These are phyloP conservation scores for Wickerhamiella azyma DNA, from an alignment of 805 yeast species.

Conservation along the genomic window DNA sequence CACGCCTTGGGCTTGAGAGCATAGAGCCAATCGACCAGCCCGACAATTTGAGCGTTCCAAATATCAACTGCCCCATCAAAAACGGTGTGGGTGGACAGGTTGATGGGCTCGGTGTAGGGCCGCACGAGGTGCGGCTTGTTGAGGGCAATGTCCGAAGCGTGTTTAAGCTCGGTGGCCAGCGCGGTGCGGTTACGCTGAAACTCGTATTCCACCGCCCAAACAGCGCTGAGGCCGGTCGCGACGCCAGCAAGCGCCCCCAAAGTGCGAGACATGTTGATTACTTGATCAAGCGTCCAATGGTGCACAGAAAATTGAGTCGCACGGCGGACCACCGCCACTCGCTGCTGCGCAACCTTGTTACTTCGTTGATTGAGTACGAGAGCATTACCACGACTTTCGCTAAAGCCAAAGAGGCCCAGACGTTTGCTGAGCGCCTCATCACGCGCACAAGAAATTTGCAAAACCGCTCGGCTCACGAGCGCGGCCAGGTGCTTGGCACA, in stretches of 20 bases:
- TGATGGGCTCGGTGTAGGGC: slow-evolving; percentile 32
- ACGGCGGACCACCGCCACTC: slow-evolving; percentile 40
- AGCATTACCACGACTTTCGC: slow-evolving; percentile 60
- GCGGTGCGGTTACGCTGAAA: slow-evolving; percentile 35
- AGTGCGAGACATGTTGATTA: slow-evolving; percentile 32
- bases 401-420: slow-evolving; percentile 58
- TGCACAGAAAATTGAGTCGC: slow-evolving; percentile 26
- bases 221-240: slow-evolving; percentile 42
- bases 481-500: slow-evolving; percentile 13
- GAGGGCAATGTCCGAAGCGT: slow-evolving; percentile 38
- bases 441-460: slow-evolving; percentile 32
- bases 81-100: slow-evolving; percentile 35
- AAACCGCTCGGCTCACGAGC: background rate
- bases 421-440: slow-evolving; percentile 48
- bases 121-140: slow-evolving; percentile 37
- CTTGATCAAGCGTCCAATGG: slow-evolving; percentile 14
- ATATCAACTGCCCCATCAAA: slow-evolving; percentile 57
- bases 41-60: slow-evolving; percentile 64
- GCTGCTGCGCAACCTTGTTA: slow-evolving; percentile 48
- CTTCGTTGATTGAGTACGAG: slow-evolving; percentile 57
- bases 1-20: background rate
- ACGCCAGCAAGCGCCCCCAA: slow-evolving; percentile 50
- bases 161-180: slow-evolving; percentile 35
- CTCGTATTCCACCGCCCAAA: slow-evolving; percentile 47
- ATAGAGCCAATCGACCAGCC: slow-evolving; percentile 50